phyloP scores from a whole-genome alignment of 805 yeast species.

The Candida chilensis region DNA sequence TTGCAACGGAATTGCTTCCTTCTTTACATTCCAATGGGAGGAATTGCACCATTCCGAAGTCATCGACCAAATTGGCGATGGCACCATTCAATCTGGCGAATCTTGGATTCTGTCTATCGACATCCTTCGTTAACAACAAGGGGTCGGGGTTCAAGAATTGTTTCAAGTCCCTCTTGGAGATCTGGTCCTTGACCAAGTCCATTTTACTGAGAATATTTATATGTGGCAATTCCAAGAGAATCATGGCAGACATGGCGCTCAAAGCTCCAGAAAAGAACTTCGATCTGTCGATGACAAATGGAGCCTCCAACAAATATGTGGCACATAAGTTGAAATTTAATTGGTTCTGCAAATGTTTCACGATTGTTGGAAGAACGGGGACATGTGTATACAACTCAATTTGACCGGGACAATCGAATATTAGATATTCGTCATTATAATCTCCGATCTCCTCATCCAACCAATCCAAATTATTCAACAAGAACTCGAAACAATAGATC shows the following conservation, averaged over 20 bases:
- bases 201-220: slow-evolving; percentile 81
- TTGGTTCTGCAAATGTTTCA: slow-evolving; percentile 71
- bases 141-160: slow-evolving; percentile 91
- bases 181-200: slow-evolving; percentile 77
- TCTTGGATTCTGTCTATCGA: slow-evolving; percentile 43
- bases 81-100: slow-evolving; percentile 67
- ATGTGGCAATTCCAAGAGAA: slow-evolving; percentile 88
- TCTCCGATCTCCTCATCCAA: slow-evolving; percentile 96
- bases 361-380: slow-evolving; percentile 86
- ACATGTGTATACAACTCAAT: slow-evolving; percentile 91
- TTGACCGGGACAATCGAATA: slow-evolving; percentile 96
- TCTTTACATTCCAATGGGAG: slow-evolving; percentile 70
- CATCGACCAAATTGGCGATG: slow-evolving; percentile 88
- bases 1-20: slow-evolving; percentile 59
- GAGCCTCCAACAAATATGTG: slow-evolving; percentile 85
- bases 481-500: slow-evolving; percentile 87
- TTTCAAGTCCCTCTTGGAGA: slow-evolving; percentile 68
- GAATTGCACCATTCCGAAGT: slow-evolving; percentile 98
- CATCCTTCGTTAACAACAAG: slow-evolving; percentile 46
- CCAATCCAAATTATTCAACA: slow-evolving; percentile 91
- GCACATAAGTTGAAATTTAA: slow-evolving; percentile 88
- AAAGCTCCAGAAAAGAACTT: slow-evolving; percentile 94
- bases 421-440: slow-evolving; percentile 85
- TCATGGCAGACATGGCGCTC: slow-evolving; percentile 98
- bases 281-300: slow-evolving; percentile 82